Conservation (phyloP, 139 green algal species). For the Zygnema cylindricum region DNA sequence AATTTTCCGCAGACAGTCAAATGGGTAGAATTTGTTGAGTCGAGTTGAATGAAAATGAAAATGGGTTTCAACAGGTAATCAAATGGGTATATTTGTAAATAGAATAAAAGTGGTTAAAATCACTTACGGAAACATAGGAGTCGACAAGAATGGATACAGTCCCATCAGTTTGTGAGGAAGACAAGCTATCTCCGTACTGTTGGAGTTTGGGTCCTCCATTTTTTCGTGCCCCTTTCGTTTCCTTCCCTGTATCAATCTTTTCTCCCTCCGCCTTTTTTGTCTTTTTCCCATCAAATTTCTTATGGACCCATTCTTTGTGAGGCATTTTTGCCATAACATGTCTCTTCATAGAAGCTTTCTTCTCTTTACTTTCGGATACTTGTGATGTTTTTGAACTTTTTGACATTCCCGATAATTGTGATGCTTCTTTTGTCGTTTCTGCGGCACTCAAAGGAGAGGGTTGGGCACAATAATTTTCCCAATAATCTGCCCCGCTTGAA, state of each 20-base stretch:
- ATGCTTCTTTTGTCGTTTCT: too few relatives aligned
- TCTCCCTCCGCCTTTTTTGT: too few relatives aligned
- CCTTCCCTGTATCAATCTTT: background rate
- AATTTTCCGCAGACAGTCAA: too few relatives aligned
- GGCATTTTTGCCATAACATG: background rate
- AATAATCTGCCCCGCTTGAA: background rate
- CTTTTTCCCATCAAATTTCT: background rate
- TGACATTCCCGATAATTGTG: too few relatives aligned
- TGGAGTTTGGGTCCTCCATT: background rate
- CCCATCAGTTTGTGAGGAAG: background rate
- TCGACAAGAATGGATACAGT: background rate
- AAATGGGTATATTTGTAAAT: too few relatives aligned
- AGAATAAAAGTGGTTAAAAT: too few relatives aligned
- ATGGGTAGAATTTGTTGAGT: too few relatives aligned
- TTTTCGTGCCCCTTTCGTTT: background rate
- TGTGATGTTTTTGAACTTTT: too few relatives aligned
- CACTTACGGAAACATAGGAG: background rate
- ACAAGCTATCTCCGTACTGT: background rate
- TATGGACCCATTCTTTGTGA: background rate
- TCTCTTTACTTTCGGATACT: too few relatives aligned
- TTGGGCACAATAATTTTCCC: background rate
- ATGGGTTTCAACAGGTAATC: too few relatives aligned
- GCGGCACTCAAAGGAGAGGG: background rate
- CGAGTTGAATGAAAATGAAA: too few relatives aligned
- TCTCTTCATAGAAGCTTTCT: background rate